Percentiles rank a stretch among this genome's conserved stretches.
Evolutionary conservation across 768 basidiomycete species (phyloP).

Genomic region (Podaxis carcinomalis): DNA sequence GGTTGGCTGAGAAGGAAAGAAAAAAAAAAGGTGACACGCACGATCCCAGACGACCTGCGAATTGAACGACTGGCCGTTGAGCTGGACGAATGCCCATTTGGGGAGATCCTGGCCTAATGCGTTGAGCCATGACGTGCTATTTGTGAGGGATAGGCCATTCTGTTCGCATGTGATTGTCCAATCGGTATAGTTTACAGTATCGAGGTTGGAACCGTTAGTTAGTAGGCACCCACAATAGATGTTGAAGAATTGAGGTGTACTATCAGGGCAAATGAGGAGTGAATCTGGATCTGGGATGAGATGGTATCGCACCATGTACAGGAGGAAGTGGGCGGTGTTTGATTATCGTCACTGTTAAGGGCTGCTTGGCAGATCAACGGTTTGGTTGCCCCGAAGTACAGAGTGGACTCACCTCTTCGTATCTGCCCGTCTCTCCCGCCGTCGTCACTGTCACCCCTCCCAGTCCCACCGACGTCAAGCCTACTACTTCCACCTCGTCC

Average conservation of each 20-base stretch:
- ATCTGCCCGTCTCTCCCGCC: not conserved
- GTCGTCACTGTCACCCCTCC: too few relatives aligned
- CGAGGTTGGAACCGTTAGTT: not conserved
- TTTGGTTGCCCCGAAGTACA: not conserved
- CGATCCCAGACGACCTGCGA: not conserved
- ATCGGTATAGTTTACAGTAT: not conserved
- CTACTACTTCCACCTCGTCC: not conserved
- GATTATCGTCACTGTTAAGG: not conserved
- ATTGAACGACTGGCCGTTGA: not conserved
- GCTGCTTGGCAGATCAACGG: not conserved
- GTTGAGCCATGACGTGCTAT: not conserved
- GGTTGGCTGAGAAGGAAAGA: not conserved
- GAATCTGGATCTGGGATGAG: not conserved
- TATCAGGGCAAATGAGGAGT: not conserved
- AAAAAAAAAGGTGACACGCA: not conserved
- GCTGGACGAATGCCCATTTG: not conserved
- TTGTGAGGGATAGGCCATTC: not conserved
- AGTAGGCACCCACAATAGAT: conserved; percentile 4
- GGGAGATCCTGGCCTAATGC: not conserved
- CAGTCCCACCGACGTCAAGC: too few relatives aligned
- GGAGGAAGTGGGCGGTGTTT: not conserved
- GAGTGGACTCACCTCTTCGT: not conserved
- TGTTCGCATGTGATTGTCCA: not conserved
- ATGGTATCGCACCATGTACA: not conserved
- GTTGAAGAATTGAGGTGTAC: conserved; percentile 3